phyloP scores from a whole-genome alignment of 805 yeast genomes.

The Ogataea chonburiensis region DNA sequence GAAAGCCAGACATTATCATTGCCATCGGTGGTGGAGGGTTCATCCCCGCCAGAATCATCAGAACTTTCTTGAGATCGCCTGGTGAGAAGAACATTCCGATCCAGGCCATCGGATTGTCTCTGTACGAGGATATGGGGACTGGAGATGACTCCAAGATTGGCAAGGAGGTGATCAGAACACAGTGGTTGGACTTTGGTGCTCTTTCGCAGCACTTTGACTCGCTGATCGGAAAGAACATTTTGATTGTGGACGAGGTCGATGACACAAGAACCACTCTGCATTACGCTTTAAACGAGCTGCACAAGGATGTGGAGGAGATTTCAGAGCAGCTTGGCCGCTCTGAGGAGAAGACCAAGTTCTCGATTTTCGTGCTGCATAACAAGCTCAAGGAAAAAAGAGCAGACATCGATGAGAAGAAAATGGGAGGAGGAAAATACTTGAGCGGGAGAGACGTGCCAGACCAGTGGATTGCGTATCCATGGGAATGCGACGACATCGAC shows the following conservation, averaged over 20 bases:
- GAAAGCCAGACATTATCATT: slow-evolving; percentile 52
- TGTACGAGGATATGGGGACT: slow-evolving; percentile 57
- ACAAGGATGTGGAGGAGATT: slow-evolving; percentile 60
- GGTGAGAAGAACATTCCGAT: slow-evolving; percentile 68
- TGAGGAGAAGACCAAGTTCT: slow-evolving; percentile 62
- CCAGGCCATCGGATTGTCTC: slow-evolving; percentile 66
- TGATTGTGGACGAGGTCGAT: slow-evolving; percentile 89
- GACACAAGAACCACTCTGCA: slow-evolving; percentile 89
- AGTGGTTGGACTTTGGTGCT: slow-evolving; percentile 84
- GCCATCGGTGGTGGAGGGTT: slow-evolving; percentile 77
- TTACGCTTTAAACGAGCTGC: slow-evolving; percentile 75
- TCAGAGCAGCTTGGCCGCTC: slow-evolving; percentile 59
- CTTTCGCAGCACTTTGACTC: slow-evolving; percentile 68
- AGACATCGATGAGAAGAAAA: slow-evolving; percentile 59
- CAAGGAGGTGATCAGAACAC: slow-evolving; percentile 80
- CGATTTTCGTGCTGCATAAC: slow-evolving; percentile 80
- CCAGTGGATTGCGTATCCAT: slow-evolving; percentile 85
- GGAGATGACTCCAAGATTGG: slow-evolving; percentile 54
- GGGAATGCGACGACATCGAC: slow-evolving; percentile 85
- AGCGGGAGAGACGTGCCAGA: slow-evolving; percentile 77
- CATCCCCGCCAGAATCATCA: slow-evolving; percentile 64
- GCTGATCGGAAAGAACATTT: slow-evolving; percentile 73
- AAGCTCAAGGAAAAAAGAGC: slow-evolving; percentile 81
- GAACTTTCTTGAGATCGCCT: slow-evolving; percentile 57
- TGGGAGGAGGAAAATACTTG: slow-evolving; percentile 63